These are phyloP conservation scores for Ganoderma lucidum DNA, from an alignment of 1,284 basidiomycete species.

Conservation along the genomic window DNA sequence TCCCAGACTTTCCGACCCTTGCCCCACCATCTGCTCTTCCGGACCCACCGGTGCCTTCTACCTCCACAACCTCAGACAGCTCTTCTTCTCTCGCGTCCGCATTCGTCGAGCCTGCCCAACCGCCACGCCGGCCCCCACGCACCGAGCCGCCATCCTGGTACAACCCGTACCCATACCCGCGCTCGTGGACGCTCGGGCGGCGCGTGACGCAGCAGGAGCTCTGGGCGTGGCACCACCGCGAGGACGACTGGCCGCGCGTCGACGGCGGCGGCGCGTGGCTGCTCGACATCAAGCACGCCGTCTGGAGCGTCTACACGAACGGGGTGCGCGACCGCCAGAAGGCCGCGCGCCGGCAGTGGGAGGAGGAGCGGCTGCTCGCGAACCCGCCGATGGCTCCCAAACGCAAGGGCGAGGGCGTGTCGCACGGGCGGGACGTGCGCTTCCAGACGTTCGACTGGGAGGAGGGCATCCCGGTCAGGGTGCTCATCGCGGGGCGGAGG, in stretches of 20 bases:
- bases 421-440: conserved; percentile 14
- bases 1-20: background rate
- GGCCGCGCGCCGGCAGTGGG: conserved; percentile 11
- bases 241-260: conserved; percentile 21
- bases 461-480: conserved; percentile 24
- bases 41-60: background rate
- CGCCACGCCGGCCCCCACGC: conserved; percentile 1
- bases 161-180: conserved; percentile 30
- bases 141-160: conserved; percentile 22
- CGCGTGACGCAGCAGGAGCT: conserved; percentile 7
- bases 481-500: conserved; percentile 21
- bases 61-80: background rate
- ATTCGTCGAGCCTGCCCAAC: background rate
- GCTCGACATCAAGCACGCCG: conserved; percentile 8
- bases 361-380: conserved; percentile 19
- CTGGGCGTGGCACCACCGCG: conserved; percentile 13
- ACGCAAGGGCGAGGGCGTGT: background rate
- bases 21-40: background rate
- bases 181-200: conserved; percentile 13
- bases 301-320: background rate
- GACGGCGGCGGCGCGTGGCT: background rate
- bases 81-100: conserved; percentile 6
- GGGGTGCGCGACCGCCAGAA: conserved; percentile 12
- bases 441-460: conserved; percentile 17
- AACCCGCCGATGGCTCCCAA: conserved; percentile 8